phyloP scores from a whole-genome alignment of 148 eudicot genomes.

The Euryodendron excelsum region DNA sequence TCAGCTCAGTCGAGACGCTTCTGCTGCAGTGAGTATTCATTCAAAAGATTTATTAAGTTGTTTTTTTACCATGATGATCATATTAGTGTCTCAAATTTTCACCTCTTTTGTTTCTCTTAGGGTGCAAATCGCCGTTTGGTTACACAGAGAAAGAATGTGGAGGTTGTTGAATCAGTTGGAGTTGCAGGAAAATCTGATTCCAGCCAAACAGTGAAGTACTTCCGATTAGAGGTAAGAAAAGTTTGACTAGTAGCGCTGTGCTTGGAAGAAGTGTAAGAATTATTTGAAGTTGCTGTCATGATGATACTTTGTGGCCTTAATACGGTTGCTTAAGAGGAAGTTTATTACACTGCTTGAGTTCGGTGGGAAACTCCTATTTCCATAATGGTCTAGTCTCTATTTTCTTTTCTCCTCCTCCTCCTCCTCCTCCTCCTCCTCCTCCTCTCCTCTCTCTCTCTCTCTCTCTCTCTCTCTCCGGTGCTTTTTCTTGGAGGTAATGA shows the following conservation, averaged over 20 bases:
- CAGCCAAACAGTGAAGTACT: constrained; percentile 57
- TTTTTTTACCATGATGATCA: background rate
- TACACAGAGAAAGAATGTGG: constrained; percentile 63
- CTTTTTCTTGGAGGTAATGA: background rate
- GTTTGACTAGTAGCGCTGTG: background rate
- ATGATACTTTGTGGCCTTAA: background rate
- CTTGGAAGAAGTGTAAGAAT: constrained; percentile 7
- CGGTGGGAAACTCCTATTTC: background rate
- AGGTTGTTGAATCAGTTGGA: constrained; percentile 89
- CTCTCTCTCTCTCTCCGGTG: background rate
- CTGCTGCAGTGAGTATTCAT: constrained; percentile 81
- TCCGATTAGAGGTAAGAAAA: constrained; percentile 68
- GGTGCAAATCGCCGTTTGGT: constrained; percentile 87
- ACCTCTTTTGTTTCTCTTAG: constrained; percentile 35
- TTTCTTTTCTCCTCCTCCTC: too few species aligned
- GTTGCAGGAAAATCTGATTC: constrained; percentile 62
- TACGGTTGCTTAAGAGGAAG: background rate
- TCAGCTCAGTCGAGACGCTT: constrained; percentile 92
- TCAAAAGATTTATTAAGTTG: constrained; percentile 1
- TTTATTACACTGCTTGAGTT: background rate
- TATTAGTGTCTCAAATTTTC: background rate
- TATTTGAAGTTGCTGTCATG: background rate
- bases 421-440: too few species aligned
- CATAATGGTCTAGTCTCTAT: background rate
- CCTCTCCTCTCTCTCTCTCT: too few species aligned